Conservation (phyloP, 2,329 filamentous ascomycete species). For the Onygenales sp. region DNA sequence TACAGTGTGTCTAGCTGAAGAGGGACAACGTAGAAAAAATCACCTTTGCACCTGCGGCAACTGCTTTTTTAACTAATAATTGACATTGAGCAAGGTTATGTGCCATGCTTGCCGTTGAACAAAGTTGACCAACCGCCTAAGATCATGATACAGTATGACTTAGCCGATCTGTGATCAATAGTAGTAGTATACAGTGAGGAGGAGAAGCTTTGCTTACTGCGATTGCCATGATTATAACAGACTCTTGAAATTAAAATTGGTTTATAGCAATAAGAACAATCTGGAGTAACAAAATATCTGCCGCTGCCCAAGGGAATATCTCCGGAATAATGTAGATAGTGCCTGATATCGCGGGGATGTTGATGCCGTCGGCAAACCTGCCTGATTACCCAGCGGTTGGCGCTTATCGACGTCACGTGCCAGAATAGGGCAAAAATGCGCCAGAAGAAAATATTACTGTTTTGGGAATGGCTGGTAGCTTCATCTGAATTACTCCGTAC, state of each 20-base stretch:
- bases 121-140: slow-evolving; percentile 82
- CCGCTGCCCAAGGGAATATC: too few relatives aligned
- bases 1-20: neutral
- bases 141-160: neutral
- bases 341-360: too few relatives aligned
- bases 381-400: too few relatives aligned
- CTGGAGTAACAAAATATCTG: too few relatives aligned
- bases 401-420: too few relatives aligned
- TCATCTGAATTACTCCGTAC: neutral
- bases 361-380: too few relatives aligned
- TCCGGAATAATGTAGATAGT: too few relatives aligned
- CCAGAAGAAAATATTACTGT: neutral
- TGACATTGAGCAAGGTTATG: slow-evolving; percentile 75
- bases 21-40: slow-evolving; percentile 6
- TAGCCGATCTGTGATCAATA: slow-evolving; percentile 6
- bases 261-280: too few relatives aligned
- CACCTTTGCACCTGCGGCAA: slow-evolving; percentile 68
- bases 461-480: slow-evolving; percentile 6
- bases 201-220: neutral
- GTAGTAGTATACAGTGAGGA: slow-evolving; percentile 1
- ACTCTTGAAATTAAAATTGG: too few relatives aligned
- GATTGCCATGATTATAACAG: slow-evolving; percentile 8
- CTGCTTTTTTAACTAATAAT: slow-evolving; percentile 61
- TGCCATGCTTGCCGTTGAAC: slow-evolving; percentile 67
- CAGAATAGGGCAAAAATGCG: neutral